These are phyloP conservation scores for Metarhizium sp. DNA, from an alignment of 2,329 filamentous ascomycete genomes.

Conservation along the genomic window DNA sequence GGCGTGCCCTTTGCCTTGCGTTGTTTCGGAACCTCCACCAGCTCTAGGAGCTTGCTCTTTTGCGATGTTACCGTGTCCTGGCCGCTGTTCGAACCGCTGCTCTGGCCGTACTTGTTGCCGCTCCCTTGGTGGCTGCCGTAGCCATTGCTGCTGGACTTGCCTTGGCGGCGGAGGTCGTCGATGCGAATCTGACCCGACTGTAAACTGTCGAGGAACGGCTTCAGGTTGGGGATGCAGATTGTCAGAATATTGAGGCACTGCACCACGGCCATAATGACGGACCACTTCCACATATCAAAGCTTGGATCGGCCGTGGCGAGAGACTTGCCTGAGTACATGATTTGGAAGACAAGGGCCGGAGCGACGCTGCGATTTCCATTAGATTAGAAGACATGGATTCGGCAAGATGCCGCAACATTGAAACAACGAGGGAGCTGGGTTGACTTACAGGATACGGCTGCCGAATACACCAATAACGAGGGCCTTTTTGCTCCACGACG, in stretches of 20 bases:
- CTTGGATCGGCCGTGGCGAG: slow-evolving; percentile 13
- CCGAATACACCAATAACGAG: slow-evolving; percentile 21
- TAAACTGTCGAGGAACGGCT: slow-evolving; percentile 19
- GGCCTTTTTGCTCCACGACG: slow-evolving; percentile 15
- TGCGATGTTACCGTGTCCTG: slow-evolving; percentile 3
- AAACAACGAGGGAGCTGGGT: not conserved
- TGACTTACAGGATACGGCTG: slow-evolving; percentile 19
- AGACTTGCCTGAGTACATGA: slow-evolving; percentile 15
- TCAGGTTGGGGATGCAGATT: slow-evolving; percentile 19
- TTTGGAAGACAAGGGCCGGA: slow-evolving; percentile 17
- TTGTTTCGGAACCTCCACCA: slow-evolving; percentile 7
- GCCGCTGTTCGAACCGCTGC: not conserved
- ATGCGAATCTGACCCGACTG: slow-evolving; percentile 19
- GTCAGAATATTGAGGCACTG: slow-evolving; percentile 18
- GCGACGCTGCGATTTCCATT: slow-evolving; percentile 11
- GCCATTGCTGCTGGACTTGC: slow-evolving; percentile 14
- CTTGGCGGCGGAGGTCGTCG: slow-evolving; percentile 18
- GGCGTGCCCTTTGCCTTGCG: not conserved
- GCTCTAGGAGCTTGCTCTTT: slow-evolving; percentile 10
- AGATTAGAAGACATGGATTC: too few relatives aligned
- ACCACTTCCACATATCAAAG: slow-evolving; percentile 16
- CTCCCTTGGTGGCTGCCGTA: slow-evolving; percentile 11
- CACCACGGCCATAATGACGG: slow-evolving; percentile 16
- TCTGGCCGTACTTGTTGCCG: slow-evolving; percentile 12
- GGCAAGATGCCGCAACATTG: too few relatives aligned